These are phyloP conservation scores for Talaromyces sp. DNA, from an alignment of 2,329 filamentous ascomycete species.

Conservation along the genomic window DNA sequence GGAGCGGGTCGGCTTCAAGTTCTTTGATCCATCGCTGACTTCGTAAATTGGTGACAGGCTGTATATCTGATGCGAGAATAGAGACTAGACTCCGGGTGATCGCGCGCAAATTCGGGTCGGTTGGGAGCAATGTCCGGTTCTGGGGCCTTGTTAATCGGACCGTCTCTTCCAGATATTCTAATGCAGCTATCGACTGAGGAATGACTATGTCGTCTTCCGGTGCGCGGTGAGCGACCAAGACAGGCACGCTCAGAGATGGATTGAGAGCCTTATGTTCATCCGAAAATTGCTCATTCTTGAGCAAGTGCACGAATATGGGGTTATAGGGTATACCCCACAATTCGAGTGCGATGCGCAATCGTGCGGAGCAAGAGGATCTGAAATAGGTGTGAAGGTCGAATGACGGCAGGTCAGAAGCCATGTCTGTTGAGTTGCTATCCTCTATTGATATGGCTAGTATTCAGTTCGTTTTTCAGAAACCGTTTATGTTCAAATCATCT, in stretches of 20 bases:
- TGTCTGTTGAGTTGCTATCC: background rate
- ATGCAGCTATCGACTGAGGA: conserved; percentile 56
- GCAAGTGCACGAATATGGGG: conserved; percentile 51
- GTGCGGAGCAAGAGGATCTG: conserved; percentile 60
- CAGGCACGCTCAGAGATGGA: conserved; percentile 54
- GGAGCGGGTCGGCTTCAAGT: conserved; percentile 43
- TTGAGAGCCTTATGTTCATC: conserved; percentile 49
- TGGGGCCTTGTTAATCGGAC: conserved; percentile 33
- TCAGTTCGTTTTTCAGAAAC: background rate
- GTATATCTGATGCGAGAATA: conserved; percentile 56
- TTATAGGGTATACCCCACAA: conserved; percentile 53
- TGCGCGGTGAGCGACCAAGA: conserved; percentile 42
- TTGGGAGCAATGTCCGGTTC: conserved; percentile 46
- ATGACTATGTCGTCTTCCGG: conserved; percentile 37
- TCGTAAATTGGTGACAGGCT: conserved; percentile 58
- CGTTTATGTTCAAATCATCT: background rate
- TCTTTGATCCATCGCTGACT: conserved; percentile 50
- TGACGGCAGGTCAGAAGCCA: conserved; percentile 9
- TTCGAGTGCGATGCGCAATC: conserved; percentile 58
- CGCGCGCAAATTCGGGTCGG: conserved; percentile 45
- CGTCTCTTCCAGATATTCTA: conserved; percentile 60
- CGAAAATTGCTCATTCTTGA: conserved; percentile 51
- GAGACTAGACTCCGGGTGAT: conserved; percentile 51
- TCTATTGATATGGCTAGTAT: background rate
- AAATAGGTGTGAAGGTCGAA: conserved; percentile 51